These are phyloP conservation scores for Kodamaea laetipori DNA, from an alignment of 805 yeast species.

Conservation along the genomic window DNA sequence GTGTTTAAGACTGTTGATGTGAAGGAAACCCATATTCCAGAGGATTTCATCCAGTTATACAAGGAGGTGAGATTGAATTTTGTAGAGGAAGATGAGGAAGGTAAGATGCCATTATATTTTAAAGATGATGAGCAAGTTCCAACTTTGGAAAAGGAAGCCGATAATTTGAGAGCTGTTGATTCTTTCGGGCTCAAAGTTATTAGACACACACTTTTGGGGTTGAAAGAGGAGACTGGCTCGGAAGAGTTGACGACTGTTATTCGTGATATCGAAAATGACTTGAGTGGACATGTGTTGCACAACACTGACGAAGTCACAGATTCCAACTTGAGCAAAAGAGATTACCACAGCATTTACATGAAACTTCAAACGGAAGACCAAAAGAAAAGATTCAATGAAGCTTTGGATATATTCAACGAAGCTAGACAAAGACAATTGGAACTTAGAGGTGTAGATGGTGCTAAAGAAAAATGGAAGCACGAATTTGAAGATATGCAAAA, in stretches of 20 bases:
- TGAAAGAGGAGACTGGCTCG: conserved; percentile 28
- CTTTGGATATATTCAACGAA: conserved; percentile 69
- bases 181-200: conserved; percentile 78
- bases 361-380: conserved; percentile 48
- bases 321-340: conserved; percentile 45
- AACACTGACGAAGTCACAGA: conserved; percentile 17
- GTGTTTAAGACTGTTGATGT: conserved; percentile 29
- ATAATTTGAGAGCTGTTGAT: conserved; percentile 62
- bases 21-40: conserved; percentile 34
- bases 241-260: conserved; percentile 28
- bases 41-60: conserved; percentile 34
- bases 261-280: conserved; percentile 30
- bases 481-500: conserved; percentile 67
- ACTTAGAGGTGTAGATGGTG: conserved; percentile 77
- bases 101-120: conserved; percentile 31
- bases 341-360: conserved; percentile 70
- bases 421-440: conserved; percentile 79
- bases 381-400: conserved; percentile 55
- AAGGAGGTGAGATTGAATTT: conserved; percentile 24
- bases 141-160: conserved; percentile 56
- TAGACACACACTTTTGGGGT: conserved; percentile 64
- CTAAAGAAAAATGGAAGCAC: conserved; percentile 85
- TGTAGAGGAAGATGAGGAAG: conserved; percentile 9
- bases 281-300: conserved; percentile 29
- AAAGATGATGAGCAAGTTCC: conserved; percentile 31